phyloP scores from a whole-genome alignment of 2,329 filamentous ascomycete species.

The Diaporthe amygdali region DNA sequence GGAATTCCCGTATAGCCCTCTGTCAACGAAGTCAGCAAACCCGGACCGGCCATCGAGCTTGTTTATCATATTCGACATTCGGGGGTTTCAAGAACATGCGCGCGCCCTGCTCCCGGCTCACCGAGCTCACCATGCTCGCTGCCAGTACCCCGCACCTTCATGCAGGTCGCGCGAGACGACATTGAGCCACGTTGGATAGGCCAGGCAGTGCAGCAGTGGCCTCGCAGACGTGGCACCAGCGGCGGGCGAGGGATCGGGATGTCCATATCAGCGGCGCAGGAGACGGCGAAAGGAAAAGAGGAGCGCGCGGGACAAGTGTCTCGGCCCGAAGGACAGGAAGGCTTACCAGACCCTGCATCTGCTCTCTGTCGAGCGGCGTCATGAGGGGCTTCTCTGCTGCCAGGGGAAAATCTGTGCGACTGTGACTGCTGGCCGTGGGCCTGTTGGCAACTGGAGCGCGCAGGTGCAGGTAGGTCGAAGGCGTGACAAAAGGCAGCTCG shows the following conservation, averaged over 20 bases:
- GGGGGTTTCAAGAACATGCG: background rate
- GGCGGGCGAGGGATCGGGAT: constrained; percentile 12
- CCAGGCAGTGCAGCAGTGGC: constrained; percentile 17
- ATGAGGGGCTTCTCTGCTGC: constrained; percentile 44
- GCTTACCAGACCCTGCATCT: constrained; percentile 78
- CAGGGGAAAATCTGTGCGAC: constrained; percentile 39
- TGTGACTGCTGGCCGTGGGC: constrained; percentile 31
- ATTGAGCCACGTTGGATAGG: constrained; percentile 2
- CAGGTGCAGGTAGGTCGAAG: constrained; percentile 59
- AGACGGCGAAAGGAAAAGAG: constrained; percentile 14
- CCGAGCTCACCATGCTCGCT: constrained; percentile 7
- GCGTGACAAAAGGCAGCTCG: constrained; percentile 63
- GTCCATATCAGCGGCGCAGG: constrained; percentile 3
- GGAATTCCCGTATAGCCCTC: constrained; percentile 92
- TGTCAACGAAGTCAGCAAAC: constrained; percentile 43
- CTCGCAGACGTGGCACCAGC: constrained; percentile 22
- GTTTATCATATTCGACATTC: background rate
- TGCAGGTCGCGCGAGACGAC: constrained; percentile 17
- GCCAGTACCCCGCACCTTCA: constrained; percentile 26
- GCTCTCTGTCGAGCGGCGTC: constrained; percentile 74
- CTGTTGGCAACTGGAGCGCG: constrained; percentile 22
- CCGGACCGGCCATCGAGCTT: background rate
- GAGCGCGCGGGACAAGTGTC: constrained; percentile 20
- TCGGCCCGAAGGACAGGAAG: constrained; percentile 15
- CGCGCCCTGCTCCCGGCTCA: background rate